Percentiles rank a stretch among this genome's conserved stretches.
These are phyloP conservation scores for Yamadazyma scolyti DNA, from an alignment of 805 yeast species.

Conservation along the genomic window DNA sequence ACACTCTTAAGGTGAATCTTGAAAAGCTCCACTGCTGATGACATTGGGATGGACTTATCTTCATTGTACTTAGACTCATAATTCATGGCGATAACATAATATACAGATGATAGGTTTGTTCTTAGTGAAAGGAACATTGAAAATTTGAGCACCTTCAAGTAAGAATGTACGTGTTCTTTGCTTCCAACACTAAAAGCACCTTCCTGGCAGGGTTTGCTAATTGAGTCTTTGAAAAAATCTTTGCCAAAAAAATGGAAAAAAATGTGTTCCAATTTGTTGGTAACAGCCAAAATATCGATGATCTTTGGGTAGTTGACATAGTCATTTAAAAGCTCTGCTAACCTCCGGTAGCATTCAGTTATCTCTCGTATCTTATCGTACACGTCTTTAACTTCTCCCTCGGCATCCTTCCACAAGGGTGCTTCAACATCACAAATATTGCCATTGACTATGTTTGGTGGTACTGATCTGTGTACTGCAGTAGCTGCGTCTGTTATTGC, in stretches of 20 bases:
- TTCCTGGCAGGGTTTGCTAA: slow-evolving; percentile 28
- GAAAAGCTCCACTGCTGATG: slow-evolving; percentile 39
- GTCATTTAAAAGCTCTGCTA: slow-evolving; percentile 24
- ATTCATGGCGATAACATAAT: slow-evolving; percentile 38
- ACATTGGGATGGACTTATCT: slow-evolving; percentile 26
- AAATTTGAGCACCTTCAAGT: slow-evolving; percentile 33
- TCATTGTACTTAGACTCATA: slow-evolving; percentile 31
- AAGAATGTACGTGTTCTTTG: slow-evolving; percentile 23
- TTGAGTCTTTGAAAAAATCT: slow-evolving; percentile 37
- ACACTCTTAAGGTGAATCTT: slow-evolving; percentile 39
- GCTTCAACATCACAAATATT: slow-evolving; percentile 31
- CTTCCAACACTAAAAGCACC: slow-evolving; percentile 14
- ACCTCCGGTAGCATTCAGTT: slow-evolving; percentile 24
- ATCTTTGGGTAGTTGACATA: slow-evolving; percentile 27
- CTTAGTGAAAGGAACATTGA: slow-evolving; percentile 33
- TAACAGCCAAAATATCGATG: slow-evolving; percentile 30
- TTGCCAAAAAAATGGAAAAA: slow-evolving; percentile 37
- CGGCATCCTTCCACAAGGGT: slow-evolving; percentile 13
- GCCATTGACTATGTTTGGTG: slow-evolving; percentile 21
- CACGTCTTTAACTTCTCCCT: slow-evolving; percentile 1
- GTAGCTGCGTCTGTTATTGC: slow-evolving; percentile 25
- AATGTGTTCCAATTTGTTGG: slow-evolving; percentile 31
- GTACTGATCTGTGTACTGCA: slow-evolving; percentile 31
- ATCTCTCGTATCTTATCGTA: slow-evolving; percentile 15
- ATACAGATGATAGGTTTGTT: slow-evolving; percentile 37